Base-by-base conservation (phyloP, 306 rosid species). In the Prunus padus region DNA sequence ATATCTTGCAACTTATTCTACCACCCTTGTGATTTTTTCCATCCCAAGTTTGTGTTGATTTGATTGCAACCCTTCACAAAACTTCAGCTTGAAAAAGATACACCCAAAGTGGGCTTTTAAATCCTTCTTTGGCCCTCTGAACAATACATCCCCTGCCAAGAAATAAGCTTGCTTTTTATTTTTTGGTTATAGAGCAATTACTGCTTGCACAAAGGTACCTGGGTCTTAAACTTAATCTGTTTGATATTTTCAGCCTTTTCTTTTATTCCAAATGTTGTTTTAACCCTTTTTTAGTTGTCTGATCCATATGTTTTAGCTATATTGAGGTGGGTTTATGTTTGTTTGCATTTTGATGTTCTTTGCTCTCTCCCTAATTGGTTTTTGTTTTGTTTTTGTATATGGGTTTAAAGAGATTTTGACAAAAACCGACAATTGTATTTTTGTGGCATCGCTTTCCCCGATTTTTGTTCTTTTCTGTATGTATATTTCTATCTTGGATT, bases 1-100 rank as follows among this genome's bases (percentile, higher is more conserved):
- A 55, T 72, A 81, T 87, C 93, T 69, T 73, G 68, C 84, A 62
- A 62, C 86, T 84, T 82, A 83, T 51, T 70, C 83, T 72, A 46
- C 76, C 51, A 25, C 65, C 70, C 83, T 62, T 73, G 56, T 79
- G 67, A 33, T 66, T 82, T 84, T n/a, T 56, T 79, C 57, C 77
- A 54, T 54, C 85, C 84, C 52, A 67, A 79, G 60, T 37, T 69
- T 65, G 61, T 77, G 79, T 65, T 65, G 47, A 49, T 73, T 79
- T 85, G 68, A 69, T 76, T 69, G 23, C 76, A 23, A 26, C 40
- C 57, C 67, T 18, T 15, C 44, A 11, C 46, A 73, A 69, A 69
- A 62, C 33, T 78, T 82, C 50, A 76, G 75, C 77, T 85, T 82
- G 49, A 60, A 30, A 73, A 47, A 73, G 9, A 16, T 22, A 4